phyloP scores from a whole-genome alignment of 441 rosid genomes.

The Euphorbia schlechtendalii region DNA sequence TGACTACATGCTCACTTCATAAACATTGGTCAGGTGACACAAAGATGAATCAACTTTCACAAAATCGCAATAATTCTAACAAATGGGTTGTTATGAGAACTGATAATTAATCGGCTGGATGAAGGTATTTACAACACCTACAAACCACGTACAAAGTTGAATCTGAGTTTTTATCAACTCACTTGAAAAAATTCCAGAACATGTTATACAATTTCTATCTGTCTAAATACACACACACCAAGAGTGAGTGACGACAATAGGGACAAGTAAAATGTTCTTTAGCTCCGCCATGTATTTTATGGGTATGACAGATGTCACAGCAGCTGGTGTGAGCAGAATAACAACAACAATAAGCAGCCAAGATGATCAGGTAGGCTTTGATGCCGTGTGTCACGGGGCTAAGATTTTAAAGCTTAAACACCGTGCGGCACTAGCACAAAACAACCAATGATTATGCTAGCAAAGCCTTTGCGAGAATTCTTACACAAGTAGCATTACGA shows the following conservation, averaged over 20 bases:
- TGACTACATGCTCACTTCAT: neutral
- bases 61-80: neutral
- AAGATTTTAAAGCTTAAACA: too few species aligned
- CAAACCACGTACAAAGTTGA: conserved; percentile 6
- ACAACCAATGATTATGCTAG: too few species aligned
- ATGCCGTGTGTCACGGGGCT: too few species aligned
- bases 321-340: conserved; percentile 77
- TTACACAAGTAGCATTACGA: too few species aligned
- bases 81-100: neutral
- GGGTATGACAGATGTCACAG: conserved; percentile 79
- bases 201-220: conserved; percentile 38
- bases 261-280: conserved; percentile 74
- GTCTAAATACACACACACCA: conserved; percentile 87
- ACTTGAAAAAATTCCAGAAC: conserved; percentile 32
- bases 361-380: conserved; percentile 97
- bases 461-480: too few species aligned
- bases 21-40: too few species aligned
- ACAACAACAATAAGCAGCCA: conserved; percentile 88
- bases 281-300: conserved; percentile 79
- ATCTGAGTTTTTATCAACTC: conserved; percentile 26
- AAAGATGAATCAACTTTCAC: neutral
- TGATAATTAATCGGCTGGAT: neutral
- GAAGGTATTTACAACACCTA: neutral
- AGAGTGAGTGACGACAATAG: conserved; percentile 83
- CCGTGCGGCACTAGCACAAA: too few species aligned